A percentile compares a stretch with the other conserved stretches of the same genome.
These are phyloP conservation scores for Gentiana macrophylla DNA, from an alignment of 257 asterid species.

Conservation along the genomic window DNA sequence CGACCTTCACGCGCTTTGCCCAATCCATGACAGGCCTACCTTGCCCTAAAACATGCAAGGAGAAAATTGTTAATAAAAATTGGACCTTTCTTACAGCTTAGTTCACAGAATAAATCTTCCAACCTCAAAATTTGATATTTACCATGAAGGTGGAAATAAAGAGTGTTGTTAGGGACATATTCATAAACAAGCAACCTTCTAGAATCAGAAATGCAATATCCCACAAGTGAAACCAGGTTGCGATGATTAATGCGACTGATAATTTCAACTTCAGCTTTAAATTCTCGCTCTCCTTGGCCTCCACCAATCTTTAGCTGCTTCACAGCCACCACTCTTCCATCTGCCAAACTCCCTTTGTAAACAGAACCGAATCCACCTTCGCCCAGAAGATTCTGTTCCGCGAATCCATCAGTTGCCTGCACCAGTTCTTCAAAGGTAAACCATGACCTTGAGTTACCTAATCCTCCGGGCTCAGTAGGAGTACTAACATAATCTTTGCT, in stretches of 20 bases:
- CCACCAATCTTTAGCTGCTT: conserved; percentile 74
- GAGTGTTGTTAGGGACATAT: conserved; percentile 73
- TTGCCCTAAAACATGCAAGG: conserved; percentile 34
- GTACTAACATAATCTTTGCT: conserved; percentile 27
- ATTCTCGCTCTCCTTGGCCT: conserved; percentile 90
- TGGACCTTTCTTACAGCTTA: neutral
- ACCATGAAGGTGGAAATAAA: conserved; percentile 98
- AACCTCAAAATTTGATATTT: conserved; percentile 11
- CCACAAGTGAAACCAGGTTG: conserved; percentile 92
- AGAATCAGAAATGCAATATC: conserved; percentile 78
- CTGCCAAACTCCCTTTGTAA: conserved; percentile 63
- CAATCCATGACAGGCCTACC: conserved; percentile 72
- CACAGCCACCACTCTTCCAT: conserved; percentile 85
- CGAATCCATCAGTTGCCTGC: conserved; percentile 65
- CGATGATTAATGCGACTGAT: conserved; percentile 93
- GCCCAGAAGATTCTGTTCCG: conserved; percentile 67
- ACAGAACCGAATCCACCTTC: conserved; percentile 94
- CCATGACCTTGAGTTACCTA: conserved; percentile 63
- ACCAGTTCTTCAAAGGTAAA: conserved; percentile 63
- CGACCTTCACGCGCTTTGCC: conserved; percentile 71
- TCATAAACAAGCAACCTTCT: conserved; percentile 83
- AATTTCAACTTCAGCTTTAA: conserved; percentile 92
- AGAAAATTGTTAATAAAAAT: conserved; percentile 7
- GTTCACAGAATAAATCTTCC: neutral
- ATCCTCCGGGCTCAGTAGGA: conserved; percentile 45